Evolutionary conservation across 2,329 filamentous ascomycete species (phyloP).

Genomic region (Lomentospora prolificans): DNA sequence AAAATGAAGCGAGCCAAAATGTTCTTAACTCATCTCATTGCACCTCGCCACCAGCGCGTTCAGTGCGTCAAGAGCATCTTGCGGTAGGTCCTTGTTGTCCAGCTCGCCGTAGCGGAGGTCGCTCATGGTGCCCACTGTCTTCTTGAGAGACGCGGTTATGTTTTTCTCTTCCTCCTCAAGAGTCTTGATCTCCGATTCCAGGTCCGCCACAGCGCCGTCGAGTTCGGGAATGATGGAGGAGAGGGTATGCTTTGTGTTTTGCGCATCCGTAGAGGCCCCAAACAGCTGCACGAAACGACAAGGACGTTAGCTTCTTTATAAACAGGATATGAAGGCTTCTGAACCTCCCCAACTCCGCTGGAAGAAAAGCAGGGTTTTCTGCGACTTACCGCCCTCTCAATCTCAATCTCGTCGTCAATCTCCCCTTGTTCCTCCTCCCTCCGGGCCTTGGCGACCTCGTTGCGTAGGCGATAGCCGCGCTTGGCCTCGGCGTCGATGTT

Average conservation of each 20-base stretch:
- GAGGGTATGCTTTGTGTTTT: slow-evolving; percentile 48
- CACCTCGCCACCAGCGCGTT: slow-evolving; percentile 32
- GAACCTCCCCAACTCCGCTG: no score
- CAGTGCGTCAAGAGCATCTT: slow-evolving; percentile 60
- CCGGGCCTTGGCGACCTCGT: slow-evolving; percentile 44
- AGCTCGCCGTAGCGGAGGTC: slow-evolving; percentile 75
- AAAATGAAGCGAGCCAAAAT: no score
- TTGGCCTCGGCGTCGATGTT: slow-evolving; percentile 58
- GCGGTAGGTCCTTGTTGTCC: slow-evolving; percentile 50
- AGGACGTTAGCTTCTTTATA: no score
- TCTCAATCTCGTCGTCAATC: slow-evolving; percentile 52
- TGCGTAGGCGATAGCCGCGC: slow-evolving; percentile 46
- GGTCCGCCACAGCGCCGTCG: slow-evolving; percentile 51
- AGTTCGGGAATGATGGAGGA: slow-evolving; percentile 59
- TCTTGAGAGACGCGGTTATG: slow-evolving; percentile 51
- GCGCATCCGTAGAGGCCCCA: slow-evolving; percentile 34
- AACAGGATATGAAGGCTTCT: no score
- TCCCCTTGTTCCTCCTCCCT: slow-evolving; percentile 44
- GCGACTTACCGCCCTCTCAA: slow-evolving; percentile 46
- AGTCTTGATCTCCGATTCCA: slow-evolving; percentile 58
- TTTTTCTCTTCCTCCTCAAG: slow-evolving; percentile 55
- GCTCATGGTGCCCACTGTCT: slow-evolving; percentile 63
- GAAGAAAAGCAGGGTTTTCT: background rate
- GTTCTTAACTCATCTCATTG: background rate
- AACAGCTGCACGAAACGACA: slow-evolving; percentile 40